Evolutionary conservation across 169 alveolate genomes (phyloP), one percentile per base, ranked within the genome.

Genomic region (Plasmodium blacklocki): DNA sequence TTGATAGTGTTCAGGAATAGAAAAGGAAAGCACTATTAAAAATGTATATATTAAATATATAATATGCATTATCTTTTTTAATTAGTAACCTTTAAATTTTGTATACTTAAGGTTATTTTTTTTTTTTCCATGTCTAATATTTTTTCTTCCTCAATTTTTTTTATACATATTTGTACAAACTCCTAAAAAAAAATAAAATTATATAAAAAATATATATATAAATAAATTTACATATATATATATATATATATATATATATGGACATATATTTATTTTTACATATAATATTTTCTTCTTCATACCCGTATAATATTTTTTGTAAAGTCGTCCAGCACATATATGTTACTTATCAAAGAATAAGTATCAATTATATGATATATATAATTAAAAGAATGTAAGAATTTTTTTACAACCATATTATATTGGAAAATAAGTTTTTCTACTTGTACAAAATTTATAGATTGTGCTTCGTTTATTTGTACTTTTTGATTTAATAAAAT

Each of bases 101-200:
- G 89, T 49, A 78, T 66, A 9, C 78, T 66, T 59, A 66, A n/a
- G 32, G 32, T 54, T 49, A 78, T 66, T 52, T 78, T 78, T 78
- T 78, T 78, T 71, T 78, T 78, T 56, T 78, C 89, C 49, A 78
- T 12, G 39, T 78, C 78, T 19, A 78, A 4, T 49, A 78, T 78
- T 71, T 78, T 78, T 70, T 78, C 89, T 15, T 78, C 89, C 56
- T 78, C 89, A 18, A 78, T 59, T 47, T 78, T 78, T 64, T 78
- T 78, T 66, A 66, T 45, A 21, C 89, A 78, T 64, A 78, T 78
- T 66, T 78, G 62, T 6, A 78, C 89, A 45, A 78, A 78, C 75
- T 78, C 89, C 89, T 78, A 45, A 21, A 76, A 54, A 67, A 50
- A 50, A 14, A 47, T 14, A 49, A 18, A 50, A 54, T 11, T 56